A percentile compares a stretch with the other conserved stretches of the same genome.
These are phyloP conservation scores for Monosporascus sp. DNA, from an alignment of 2,329 filamentous ascomycete genomes.

Conservation along the genomic window DNA sequence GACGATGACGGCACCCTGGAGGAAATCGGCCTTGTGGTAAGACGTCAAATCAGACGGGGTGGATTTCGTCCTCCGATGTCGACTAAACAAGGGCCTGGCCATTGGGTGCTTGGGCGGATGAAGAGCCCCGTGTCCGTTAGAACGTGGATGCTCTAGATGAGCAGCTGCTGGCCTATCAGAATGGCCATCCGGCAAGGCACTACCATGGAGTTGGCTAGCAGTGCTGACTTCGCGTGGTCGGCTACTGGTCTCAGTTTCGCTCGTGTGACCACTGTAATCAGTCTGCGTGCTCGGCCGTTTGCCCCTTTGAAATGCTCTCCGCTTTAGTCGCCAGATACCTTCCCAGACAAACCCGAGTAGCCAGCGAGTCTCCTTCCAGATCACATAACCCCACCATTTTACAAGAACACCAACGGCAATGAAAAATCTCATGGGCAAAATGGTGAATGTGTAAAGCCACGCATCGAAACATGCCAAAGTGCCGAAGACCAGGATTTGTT, in stretches of 20 bases:
- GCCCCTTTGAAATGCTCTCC: conserved; percentile 43
- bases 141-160: conserved; percentile 13
- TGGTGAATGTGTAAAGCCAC: conserved; percentile 95
- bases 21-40: conserved; percentile 89
- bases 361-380: conserved; percentile 67
- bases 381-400: conserved; percentile 70
- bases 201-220: conserved; percentile 11
- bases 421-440: conserved; percentile 81
- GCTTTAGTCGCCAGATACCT: conserved; percentile 76
- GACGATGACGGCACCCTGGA: conserved; percentile 85
- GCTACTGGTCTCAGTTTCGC: conserved; percentile 36
- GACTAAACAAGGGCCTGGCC: conserved; percentile 30
- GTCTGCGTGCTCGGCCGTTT: conserved; percentile 23
- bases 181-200: conserved; percentile 11
- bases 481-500: conserved; percentile 82
- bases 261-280: conserved; percentile 19
- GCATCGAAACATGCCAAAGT: conserved; percentile 87
- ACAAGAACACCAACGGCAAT: conserved; percentile 72
- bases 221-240: conserved; percentile 14
- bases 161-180: conserved; percentile 13
- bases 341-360: conserved; percentile 72
- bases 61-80: conserved; percentile 74
- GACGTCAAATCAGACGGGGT: conserved; percentile 78
- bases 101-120: conserved; percentile 28
- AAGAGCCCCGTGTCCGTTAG: conserved; percentile 18